Percentiles rank a stretch among this genome's conserved stretches.
phyloP scores from a whole-genome alignment of 768 basidiomycete species.

The Xerocomellus intermedius region DNA sequence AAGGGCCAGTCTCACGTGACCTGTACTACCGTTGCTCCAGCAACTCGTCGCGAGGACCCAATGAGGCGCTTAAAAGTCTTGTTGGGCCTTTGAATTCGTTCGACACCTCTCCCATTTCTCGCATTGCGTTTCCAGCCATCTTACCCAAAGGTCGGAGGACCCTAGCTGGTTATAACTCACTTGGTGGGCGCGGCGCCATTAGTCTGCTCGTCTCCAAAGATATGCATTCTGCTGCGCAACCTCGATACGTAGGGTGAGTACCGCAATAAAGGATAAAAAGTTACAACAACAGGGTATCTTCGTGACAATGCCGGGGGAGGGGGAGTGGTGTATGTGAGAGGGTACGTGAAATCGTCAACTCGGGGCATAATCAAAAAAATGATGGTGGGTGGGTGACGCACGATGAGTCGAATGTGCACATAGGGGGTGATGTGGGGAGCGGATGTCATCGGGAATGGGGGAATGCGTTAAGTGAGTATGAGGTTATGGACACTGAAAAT shows the following conservation, averaged over 20 bases:
- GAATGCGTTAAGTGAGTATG: slow-evolving; percentile 26
- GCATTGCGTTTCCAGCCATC: too few relatives aligned
- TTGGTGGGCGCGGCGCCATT: background rate
- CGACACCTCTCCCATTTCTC: background rate
- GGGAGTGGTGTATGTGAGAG: slow-evolving; percentile 7
- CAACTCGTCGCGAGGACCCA: slow-evolving; percentile 7
- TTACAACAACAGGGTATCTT: slow-evolving; percentile 37
- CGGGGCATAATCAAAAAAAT: slow-evolving; percentile 24
- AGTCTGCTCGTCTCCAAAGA: slow-evolving; percentile 29
- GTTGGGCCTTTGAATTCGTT: background rate
- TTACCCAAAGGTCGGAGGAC: background rate
- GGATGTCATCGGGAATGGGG: slow-evolving; percentile 12
- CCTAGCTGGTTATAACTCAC: background rate
- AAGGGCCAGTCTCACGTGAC: slow-evolving; percentile 8
- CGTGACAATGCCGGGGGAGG: slow-evolving; percentile 28
- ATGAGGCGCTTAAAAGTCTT: background rate
- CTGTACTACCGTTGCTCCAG: background rate
- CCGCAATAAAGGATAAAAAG: slow-evolving; percentile 26
- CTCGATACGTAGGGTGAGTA: slow-evolving; percentile 26
- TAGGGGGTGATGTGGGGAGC: background rate
- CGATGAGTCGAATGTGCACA: slow-evolving; percentile 10
- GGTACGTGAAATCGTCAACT: slow-evolving; percentile 35
- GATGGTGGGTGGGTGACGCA: slow-evolving; percentile 23
- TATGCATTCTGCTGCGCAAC: slow-evolving; percentile 38
- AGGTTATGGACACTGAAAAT: slow-evolving; percentile 29